Percentiles rank a stretch among this genome's conserved stretches.
These are phyloP conservation scores for Globisporangium heterothallicum DNA, from an alignment of 352 stramenopile genomes.

Conservation along the genomic window DNA sequence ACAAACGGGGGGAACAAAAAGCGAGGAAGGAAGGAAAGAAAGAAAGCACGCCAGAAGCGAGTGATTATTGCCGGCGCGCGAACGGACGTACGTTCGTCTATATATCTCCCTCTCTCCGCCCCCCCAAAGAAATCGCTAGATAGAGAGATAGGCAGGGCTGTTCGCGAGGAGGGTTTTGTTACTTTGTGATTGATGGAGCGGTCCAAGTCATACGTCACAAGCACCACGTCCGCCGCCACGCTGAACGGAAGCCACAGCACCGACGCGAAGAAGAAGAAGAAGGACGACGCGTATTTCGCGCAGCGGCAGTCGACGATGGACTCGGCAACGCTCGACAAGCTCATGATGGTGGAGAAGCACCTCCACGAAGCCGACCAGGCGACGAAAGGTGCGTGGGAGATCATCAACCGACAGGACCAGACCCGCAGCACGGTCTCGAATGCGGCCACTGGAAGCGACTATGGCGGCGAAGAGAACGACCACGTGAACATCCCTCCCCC, in stretches of 20 bases:
- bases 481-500: slow-evolving; percentile 6
- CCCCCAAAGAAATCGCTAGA: too few species aligned
- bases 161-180: too few species aligned
- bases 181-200: not conserved
- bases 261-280: slow-evolving; percentile 5
- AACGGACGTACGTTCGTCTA: too few species aligned
- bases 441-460: slow-evolving; percentile 9
- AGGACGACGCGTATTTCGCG: slow-evolving; percentile 50
- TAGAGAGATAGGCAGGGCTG: too few species aligned
- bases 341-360: slow-evolving; percentile 77
- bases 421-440: slow-evolving; percentile 5
- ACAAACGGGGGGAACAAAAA: too few species aligned
- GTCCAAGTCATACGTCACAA: not conserved
- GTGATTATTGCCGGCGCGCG: too few species aligned
- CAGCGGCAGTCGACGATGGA: slow-evolving; percentile 78
- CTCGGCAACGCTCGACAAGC: slow-evolving; percentile 74
- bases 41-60: too few species aligned
- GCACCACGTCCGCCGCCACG: not conserved
- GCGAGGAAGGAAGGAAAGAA: too few species aligned
- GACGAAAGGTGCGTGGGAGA: slow-evolving; percentile 76
- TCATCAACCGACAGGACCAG: slow-evolving; percentile 45
- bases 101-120: too few species aligned
- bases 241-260: not conserved
- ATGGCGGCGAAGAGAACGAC: slow-evolving; percentile 24
- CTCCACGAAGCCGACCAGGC: slow-evolving; percentile 75